Base-by-base conservation (phyloP, 176 grass and related monocot genomes). In the Cenchrus purpureus region DNA sequence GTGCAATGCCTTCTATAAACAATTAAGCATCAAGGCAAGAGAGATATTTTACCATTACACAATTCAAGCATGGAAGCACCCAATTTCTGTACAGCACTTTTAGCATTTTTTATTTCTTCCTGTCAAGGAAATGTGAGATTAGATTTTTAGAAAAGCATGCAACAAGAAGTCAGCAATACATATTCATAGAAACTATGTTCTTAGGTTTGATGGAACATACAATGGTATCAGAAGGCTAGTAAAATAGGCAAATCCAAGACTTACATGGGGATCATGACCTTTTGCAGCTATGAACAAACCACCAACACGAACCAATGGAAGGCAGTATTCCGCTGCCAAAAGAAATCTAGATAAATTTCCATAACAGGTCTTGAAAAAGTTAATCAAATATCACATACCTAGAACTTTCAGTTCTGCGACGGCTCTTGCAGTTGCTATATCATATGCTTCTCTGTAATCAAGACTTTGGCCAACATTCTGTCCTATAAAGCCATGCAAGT, bases 201-300 rank as follows among this genome's bases (percentile, higher is more conserved):
- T 28, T 65, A 77, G 32, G 43, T n/a, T 67, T 40, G 20, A 71
- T 34, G 49, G 28, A 70, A 40, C 11, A 59, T 20, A 20, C 63
- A 82, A 61, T 59, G 58, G 14, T 48, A 69, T 69, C 22, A 87
- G 63, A 80, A n/a, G 71, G 17, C 63, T 69, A 88, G 40, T 59
- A 86, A 83, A 15, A 42, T 86, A 75, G 8, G 61, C 44, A 16
- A 64, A 28, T 15, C 31, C 49, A 93, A 46, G 15, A 64, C 74
- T 64, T 71, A 98, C 93, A 80, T 92, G 91, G 81, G 97, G 97
- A 79, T 98, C 69, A 20, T 90, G 83, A 15, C 97, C 97, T 94
- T 98, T 95, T 73, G 97, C 93, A 76, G 93, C 97, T 86, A 98
- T 4, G 42, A 98, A 95, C 82, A 98, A 91, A 75, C 97, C 97